Percentiles rank a stretch among this genome's conserved stretches.
These are phyloP conservation scores for Aspergillus saccharolyticus DNA, from an alignment of 495 filamentous ascomycete genomes.

Conservation along the genomic window DNA sequence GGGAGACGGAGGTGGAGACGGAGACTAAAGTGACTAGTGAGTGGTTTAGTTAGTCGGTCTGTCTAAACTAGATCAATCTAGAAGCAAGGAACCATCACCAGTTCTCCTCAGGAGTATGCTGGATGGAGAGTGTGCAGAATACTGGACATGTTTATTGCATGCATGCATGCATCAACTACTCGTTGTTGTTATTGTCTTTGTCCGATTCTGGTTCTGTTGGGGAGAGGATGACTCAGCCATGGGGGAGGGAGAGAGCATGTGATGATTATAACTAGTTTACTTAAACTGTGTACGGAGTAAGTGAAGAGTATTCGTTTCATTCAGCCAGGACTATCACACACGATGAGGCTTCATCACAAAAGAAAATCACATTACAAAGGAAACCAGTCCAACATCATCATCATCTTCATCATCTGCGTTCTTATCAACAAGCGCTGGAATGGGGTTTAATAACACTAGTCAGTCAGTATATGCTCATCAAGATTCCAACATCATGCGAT, in stretches of 20 bases:
- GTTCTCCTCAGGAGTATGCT: neutral
- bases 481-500: conserved; percentile 1
- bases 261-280: no score
- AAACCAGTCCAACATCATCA: neutral
- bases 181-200: neutral
- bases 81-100: neutral
- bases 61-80: neutral
- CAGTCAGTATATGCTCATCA: neutral
- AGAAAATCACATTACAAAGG: neutral
- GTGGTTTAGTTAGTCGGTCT: neutral
- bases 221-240: conserved; percentile 2
- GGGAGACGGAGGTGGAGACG: neutral
- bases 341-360: neutral
- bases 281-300: no score
- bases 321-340: neutral
- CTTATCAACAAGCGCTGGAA: neutral
- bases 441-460: neutral
- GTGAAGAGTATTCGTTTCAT: neutral
- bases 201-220: neutral
- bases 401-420: neutral
- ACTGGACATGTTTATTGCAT: neutral
- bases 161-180: neutral
- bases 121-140: no score
- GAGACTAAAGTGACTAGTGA: neutral
- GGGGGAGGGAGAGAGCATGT: neutral